These are phyloP conservation scores for Daedaleopsis nitida DNA, from an alignment of 768 basidiomycete species.

Conservation along the genomic window DNA sequence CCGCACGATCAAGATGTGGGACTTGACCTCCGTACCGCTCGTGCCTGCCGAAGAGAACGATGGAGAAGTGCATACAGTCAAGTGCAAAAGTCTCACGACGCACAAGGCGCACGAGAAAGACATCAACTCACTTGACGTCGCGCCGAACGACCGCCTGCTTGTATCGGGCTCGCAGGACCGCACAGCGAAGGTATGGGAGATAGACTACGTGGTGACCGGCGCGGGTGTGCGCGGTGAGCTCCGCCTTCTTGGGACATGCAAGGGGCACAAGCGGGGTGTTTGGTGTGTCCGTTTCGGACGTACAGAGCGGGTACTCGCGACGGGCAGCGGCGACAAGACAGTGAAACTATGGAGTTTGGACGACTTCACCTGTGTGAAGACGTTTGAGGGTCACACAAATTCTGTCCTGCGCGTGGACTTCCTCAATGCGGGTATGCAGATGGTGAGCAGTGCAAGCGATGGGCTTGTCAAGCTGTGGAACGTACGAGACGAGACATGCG, in stretches of 20 bases:
- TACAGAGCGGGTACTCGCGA: constrained; percentile 83
- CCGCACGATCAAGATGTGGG: constrained; percentile 98
- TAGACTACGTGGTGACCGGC: constrained; percentile 52
- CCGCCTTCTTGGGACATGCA: constrained; percentile 81
- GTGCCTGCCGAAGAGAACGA: constrained; percentile 8
- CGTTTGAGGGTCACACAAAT: constrained; percentile 98
- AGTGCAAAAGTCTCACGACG: constrained; percentile 79
- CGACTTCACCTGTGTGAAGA: constrained; percentile 91
- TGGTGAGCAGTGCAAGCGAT: constrained; percentile 90
- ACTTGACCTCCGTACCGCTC: constrained; percentile 56
- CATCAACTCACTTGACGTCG: constrained; percentile 93
- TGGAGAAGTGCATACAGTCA: constrained; percentile 37
- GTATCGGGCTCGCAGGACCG: constrained; percentile 97
- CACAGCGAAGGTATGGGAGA: constrained; percentile 86
- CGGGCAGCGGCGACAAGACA: constrained; percentile 94
- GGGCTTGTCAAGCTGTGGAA: constrained; percentile 97
- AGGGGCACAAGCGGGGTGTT: constrained; percentile 95
- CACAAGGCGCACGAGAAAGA: constrained; percentile 97
- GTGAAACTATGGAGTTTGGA: constrained; percentile 93
- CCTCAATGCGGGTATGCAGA: constrained; percentile 76
- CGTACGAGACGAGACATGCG: constrained; percentile 84
- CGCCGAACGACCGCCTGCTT: constrained; percentile 85
- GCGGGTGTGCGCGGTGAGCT: constrained; percentile 61
- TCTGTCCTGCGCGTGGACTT: constrained; percentile 95
- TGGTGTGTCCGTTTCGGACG: constrained; percentile 92